Evolutionary conservation across 257 asterid species (phyloP).

Genomic region (Solanum chiquidenum): DNA sequence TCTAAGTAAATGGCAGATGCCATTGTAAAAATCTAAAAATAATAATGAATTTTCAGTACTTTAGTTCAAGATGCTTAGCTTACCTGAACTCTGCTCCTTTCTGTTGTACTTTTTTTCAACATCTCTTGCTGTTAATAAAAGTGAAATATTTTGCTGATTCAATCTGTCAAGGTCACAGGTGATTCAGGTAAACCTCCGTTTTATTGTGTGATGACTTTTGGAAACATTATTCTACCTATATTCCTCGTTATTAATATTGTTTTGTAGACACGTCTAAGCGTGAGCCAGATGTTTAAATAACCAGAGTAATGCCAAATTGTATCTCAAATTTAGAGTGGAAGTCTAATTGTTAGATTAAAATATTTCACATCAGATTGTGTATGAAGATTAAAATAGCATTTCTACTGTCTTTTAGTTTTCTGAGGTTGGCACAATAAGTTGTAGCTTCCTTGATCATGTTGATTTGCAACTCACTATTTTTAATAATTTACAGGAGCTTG

Average conservation of each 20-base stretch:
- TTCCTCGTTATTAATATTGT: neutral
- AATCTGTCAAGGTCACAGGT: neutral
- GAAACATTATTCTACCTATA: neutral
- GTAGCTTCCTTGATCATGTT: neutral
- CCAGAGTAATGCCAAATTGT: neutral
- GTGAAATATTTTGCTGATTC: neutral
- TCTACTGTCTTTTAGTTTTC: neutral
- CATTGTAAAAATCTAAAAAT: neutral
- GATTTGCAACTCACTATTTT: neutral
- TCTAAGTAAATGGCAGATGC: neutral
- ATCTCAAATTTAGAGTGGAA: neutral
- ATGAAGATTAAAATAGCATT: neutral
- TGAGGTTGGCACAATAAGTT: neutral
- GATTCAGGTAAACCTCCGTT: neutral
- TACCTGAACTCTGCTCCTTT: neutral
- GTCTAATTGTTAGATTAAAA: neutral
- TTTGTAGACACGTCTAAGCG: neutral
- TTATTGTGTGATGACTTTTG: neutral
- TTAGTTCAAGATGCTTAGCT: neutral
- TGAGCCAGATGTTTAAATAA: neutral
- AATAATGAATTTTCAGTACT: neutral
- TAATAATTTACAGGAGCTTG: slow-evolving; percentile 49
- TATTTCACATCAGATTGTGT: neutral
- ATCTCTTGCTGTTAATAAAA: neutral
- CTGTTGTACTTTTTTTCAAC: neutral